Conservation (phyloP, 2,329 filamentous ascomycete genomes). For the Colletotrichum limetticola region DNA sequence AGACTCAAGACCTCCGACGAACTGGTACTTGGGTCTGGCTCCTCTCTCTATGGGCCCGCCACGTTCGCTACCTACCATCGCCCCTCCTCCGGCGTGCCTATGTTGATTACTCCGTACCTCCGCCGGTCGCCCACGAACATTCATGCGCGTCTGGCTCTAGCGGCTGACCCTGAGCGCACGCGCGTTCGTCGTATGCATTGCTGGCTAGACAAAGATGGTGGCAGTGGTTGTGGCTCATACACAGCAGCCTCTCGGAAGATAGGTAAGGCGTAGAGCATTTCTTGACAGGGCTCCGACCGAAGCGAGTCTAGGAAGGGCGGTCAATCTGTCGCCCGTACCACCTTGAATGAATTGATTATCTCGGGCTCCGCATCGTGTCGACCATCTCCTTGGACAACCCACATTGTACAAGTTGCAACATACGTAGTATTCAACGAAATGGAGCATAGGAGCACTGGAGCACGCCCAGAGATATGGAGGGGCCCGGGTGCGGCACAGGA, state of each 20-base stretch:
- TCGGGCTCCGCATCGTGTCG: slow-evolving; percentile 9
- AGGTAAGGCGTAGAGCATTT: neutral
- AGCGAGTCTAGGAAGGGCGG: slow-evolving; percentile 17
- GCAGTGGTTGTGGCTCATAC: neutral
- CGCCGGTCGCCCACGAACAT: neutral
- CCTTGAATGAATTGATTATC: slow-evolving; percentile 10
- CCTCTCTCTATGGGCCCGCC: neutral
- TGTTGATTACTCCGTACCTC: neutral
- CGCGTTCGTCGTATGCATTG: neutral
- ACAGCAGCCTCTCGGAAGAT: neutral
- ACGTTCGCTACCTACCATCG: neutral
- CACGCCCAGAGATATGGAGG: slow-evolving; percentile 19
- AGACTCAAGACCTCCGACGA: neutral
- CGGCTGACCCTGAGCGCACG: neutral
- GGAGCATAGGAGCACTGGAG: slow-evolving; percentile 16
- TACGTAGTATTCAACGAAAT: neutral
- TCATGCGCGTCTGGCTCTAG: neutral
- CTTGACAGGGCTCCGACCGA: neutral
- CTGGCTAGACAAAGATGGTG: neutral
- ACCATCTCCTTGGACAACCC: slow-evolving; percentile 14
- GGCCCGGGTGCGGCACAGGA: slow-evolving; percentile 2
- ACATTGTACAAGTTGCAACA: slow-evolving; percentile 10
- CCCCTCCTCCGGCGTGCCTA: neutral
- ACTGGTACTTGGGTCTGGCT: neutral
- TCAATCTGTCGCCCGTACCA: slow-evolving; percentile 22